Evolutionary conservation across 2,329 filamentous ascomycete species (phyloP).

Genomic region (Neospermospora avenae): DNA sequence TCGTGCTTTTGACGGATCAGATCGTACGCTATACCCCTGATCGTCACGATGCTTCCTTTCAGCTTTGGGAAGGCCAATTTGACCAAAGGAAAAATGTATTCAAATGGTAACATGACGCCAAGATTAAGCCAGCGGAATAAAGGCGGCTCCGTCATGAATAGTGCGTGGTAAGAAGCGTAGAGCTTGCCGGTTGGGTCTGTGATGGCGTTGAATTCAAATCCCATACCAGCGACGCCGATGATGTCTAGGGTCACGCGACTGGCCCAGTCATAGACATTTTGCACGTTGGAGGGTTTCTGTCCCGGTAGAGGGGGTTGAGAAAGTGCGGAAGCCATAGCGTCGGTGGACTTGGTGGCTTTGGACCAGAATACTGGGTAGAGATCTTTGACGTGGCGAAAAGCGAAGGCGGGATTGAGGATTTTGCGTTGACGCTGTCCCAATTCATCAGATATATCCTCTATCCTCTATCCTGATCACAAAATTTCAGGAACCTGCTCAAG

Average conservation of each 20-base stretch:
- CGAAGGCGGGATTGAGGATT: conserved; percentile 76
- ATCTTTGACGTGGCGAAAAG: conserved; percentile 80
- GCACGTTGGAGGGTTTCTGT: not conserved
- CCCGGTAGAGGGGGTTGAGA: not conserved
- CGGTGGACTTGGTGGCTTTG: not conserved
- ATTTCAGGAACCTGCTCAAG: not conserved
- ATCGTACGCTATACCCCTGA: conserved; percentile 63
- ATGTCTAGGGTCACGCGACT: conserved; percentile 70
- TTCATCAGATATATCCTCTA: not conserved
- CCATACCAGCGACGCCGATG: conserved; percentile 68
- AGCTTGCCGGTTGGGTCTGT: conserved; percentile 56
- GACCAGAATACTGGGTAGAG: conserved; percentile 81
- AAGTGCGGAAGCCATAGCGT: not conserved
- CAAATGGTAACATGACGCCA: conserved; percentile 53
- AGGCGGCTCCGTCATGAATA: conserved; percentile 40
- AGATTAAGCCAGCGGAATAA: not conserved
- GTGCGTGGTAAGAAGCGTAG: conserved; percentile 53
- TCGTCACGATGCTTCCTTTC: conserved; percentile 49
- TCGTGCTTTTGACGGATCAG: conserved; percentile 69
- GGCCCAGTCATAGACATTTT: conserved; percentile 45
- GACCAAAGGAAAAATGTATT: not conserved
- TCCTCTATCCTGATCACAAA: not conserved
- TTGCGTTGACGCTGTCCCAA: conserved; percentile 55
- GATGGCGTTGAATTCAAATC: conserved; percentile 65
- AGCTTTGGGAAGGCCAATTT: not conserved